phyloP scores from a whole-genome alignment of 2,329 filamentous ascomycete species.

The Sporothrix luriei region DNA sequence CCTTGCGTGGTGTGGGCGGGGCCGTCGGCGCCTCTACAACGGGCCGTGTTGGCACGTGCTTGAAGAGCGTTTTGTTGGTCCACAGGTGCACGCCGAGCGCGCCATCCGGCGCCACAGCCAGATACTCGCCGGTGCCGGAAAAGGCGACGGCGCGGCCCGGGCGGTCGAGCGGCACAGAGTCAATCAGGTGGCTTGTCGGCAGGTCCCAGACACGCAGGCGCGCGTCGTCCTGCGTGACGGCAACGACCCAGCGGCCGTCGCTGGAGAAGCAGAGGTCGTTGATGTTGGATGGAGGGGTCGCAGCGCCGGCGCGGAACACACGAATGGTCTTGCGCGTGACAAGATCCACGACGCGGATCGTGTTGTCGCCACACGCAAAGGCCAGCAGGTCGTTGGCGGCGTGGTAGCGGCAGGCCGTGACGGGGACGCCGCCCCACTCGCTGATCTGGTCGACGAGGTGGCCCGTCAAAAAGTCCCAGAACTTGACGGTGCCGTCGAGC shows the following conservation, averaged over 20 bases:
- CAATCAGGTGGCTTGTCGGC: slow-evolving; percentile 91
- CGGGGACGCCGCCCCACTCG: slow-evolving; percentile 68
- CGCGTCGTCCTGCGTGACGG: slow-evolving; percentile 79
- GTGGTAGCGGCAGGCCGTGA: slow-evolving; percentile 79
- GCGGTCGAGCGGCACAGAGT: slow-evolving; percentile 78
- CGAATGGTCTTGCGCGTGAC: slow-evolving; percentile 88
- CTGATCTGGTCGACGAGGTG: slow-evolving; percentile 77
- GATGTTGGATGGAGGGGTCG: slow-evolving; percentile 47
- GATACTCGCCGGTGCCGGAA: slow-evolving; percentile 85
- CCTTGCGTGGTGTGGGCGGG: not conserved
- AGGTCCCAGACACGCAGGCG: slow-evolving; percentile 90
- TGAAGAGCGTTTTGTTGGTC: slow-evolving; percentile 92
- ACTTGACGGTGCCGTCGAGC: slow-evolving; percentile 90
- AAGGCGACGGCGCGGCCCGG: slow-evolving; percentile 85
- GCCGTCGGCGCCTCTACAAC: slow-evolving; percentile 58
- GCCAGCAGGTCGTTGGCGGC: slow-evolving; percentile 81
- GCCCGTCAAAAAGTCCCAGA: slow-evolving; percentile 93
- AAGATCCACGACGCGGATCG: slow-evolving; percentile 85
- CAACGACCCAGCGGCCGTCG: slow-evolving; percentile 91
- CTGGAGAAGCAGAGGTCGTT: slow-evolving; percentile 88
- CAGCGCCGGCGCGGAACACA: slow-evolving; percentile 78
- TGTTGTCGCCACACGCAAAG: slow-evolving; percentile 84
- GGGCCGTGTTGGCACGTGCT: slow-evolving; percentile 81
- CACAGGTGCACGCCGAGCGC: slow-evolving; percentile 89
- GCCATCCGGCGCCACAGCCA: slow-evolving; percentile 84